Evolutionary conservation across 2,329 filamentous ascomycete species (phyloP).

Genomic region (Didymella glomerata): DNA sequence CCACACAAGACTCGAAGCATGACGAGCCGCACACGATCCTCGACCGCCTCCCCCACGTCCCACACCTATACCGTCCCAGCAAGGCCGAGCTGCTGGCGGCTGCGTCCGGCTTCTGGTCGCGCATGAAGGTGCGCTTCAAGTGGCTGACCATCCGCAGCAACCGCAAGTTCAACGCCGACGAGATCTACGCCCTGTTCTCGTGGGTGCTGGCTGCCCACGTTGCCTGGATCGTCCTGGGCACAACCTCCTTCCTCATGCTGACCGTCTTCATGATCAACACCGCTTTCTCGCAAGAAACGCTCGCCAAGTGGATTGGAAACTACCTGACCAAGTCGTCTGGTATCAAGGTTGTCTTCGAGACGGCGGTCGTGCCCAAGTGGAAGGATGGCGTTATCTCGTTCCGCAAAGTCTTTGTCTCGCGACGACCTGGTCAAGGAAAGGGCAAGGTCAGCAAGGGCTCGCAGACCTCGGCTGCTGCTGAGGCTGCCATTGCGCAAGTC

Average conservation of each 20-base stretch:
- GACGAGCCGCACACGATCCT: constrained; percentile 55
- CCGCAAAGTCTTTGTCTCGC: constrained; percentile 93
- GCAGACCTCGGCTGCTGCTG: constrained; percentile 81
- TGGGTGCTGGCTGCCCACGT: constrained; percentile 95
- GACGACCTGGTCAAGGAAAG: constrained; percentile 81
- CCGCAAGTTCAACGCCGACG: constrained; percentile 92
- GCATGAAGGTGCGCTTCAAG: constrained; percentile 91
- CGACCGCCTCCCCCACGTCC: constrained; percentile 64
- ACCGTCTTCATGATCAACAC: constrained; percentile 93
- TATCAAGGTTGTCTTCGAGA: constrained; percentile 94
- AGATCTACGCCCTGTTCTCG: constrained; percentile 93
- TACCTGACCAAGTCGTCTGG: constrained; percentile 95
- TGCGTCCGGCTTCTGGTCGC: constrained; percentile 90
- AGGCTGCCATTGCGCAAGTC: constrained; percentile 71
- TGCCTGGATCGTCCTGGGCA: constrained; percentile 94
- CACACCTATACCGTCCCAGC: constrained; percentile 80
- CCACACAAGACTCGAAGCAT: constrained; percentile 20
- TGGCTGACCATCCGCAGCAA: constrained; percentile 96
- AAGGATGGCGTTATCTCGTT: constrained; percentile 94
- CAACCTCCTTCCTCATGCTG: constrained; percentile 95
- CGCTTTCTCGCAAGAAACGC: constrained; percentile 94
- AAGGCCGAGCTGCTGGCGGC: constrained; percentile 93
- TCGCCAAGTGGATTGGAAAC: constrained; percentile 92
- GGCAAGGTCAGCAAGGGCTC: constrained; percentile 93
- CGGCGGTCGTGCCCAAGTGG: constrained; percentile 96